Conservation (phyloP, 768 basidiomycete species). For the Auriscalpium vulgare region DNA sequence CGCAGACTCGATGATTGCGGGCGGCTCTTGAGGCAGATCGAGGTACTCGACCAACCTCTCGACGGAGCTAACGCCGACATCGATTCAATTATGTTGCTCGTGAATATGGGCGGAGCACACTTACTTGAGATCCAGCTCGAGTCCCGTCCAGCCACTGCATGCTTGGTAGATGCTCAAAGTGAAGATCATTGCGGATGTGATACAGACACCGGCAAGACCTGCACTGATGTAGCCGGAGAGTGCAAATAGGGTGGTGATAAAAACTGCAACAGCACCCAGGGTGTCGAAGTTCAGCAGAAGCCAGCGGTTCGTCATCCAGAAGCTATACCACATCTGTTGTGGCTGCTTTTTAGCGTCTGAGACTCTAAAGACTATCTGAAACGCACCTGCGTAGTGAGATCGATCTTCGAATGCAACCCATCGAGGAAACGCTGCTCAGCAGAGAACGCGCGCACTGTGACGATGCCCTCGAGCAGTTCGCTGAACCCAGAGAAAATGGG, state of each 20-base stretch:
- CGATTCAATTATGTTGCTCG: slow-evolving; percentile 30
- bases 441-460: slow-evolving; percentile 51
- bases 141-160: slow-evolving; percentile 41
- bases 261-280: slow-evolving; percentile 64
- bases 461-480: slow-evolving; percentile 65
- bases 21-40: slow-evolving; percentile 81
- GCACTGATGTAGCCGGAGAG: slow-evolving; percentile 52
- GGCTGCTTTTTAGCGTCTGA: background rate
- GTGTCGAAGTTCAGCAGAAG: slow-evolving; percentile 76
- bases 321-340: slow-evolving; percentile 69
- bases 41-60: slow-evolving; percentile 91
- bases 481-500: slow-evolving; percentile 81
- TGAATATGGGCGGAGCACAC: background rate
- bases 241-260: slow-evolving; percentile 71
- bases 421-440: slow-evolving; percentile 74
- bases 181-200: slow-evolving; percentile 65
- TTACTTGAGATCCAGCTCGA: slow-evolving; percentile 72
- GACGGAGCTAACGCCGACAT: slow-evolving; percentile 82
- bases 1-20: slow-evolving; percentile 61
- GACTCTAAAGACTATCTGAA: too few species aligned
- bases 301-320: slow-evolving; percentile 91
- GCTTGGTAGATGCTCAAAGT: slow-evolving; percentile 44
- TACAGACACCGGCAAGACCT: slow-evolving; percentile 64
- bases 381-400: slow-evolving; percentile 62
- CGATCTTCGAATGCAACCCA: slow-evolving; percentile 63